Base-by-base conservation (phyloP, 1,139 yeast species). In the Yarrowia galli region DNA sequence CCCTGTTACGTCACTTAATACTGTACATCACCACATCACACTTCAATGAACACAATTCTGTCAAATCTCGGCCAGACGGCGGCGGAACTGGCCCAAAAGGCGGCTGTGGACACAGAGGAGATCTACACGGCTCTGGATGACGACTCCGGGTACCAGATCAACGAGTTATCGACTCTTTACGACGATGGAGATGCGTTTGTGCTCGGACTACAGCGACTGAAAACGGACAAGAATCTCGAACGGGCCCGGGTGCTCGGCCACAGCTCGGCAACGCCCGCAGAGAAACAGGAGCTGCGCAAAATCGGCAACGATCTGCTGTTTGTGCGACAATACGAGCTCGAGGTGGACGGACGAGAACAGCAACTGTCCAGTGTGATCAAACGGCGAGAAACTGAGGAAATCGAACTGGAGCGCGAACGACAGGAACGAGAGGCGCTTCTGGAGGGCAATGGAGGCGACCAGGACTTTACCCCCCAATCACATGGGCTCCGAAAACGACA, bases 251-350 rank as follows among this genome's bases (percentile, higher is more conserved):
- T 43, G 25, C 23, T 58, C 20, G 42, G 48, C 28, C 40, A 42
- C 32, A 32, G 40, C 22, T 18, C 49, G 7, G 40, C 51, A 0
- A 10, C 64, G 8, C 40, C 64, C 9, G 51, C n/a, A 3, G 40
- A 42, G 8, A 61, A 61, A 23, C 35, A 35, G 36, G 42, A 46
- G 38, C 45, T 61, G 36, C 66, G 56, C 10, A 48, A 61, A 28
- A 61, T 61, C 38, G 56, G 56, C 45, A 48, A 46, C 56, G 56
- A 61, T 46, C 46, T 61, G 46, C 56, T 61, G n/a, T 46, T 46
- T 23, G 66, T 61, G 38, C 54, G 56, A 7, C 66, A 61, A 13
- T 61, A 46, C 38, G 56, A 46, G 35, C 46, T 61, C 16, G 66
- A 61, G 23, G 66, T 61, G 32, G 45, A 35, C 16, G 56, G 56